Conservation (phyloP, 1,284 basidiomycete species). For the Phellopilus nigrolimitatus region DNA sequence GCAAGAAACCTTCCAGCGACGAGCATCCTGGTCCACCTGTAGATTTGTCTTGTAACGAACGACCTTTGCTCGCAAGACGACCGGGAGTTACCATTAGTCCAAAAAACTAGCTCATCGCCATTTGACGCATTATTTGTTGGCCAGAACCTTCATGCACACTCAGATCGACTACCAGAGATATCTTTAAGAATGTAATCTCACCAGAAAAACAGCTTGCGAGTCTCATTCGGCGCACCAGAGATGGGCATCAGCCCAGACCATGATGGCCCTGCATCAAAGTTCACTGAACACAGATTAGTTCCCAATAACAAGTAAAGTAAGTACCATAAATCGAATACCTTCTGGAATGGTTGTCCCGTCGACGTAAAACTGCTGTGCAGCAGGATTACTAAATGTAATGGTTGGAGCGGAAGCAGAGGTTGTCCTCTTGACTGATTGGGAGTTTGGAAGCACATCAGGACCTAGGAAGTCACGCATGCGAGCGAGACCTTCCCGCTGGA, state of each 20-base stretch:
- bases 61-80: background rate
- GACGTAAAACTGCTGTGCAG: constrained; percentile 31
- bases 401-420: constrained; percentile 22
- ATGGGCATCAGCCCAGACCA: constrained; percentile 40
- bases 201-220: constrained; percentile 45
- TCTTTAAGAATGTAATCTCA: constrained; percentile 17
- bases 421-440: constrained; percentile 19
- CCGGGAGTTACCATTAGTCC: constrained; percentile 30
- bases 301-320: background rate
- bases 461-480: constrained; percentile 41
- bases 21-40: constrained; percentile 45
- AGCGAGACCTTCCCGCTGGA: constrained; percentile 45
- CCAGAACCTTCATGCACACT: constrained; percentile 32
- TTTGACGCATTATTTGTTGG: constrained; percentile 44
- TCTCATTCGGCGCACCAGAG: constrained; percentile 32
- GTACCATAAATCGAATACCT: constrained; percentile 19
- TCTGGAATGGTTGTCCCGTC: constrained; percentile 32
- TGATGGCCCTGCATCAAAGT: constrained; percentile 37
- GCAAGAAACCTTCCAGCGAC: constrained; percentile 42
- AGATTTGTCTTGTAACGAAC: constrained; percentile 7
- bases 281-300: constrained; percentile 24
- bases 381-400: constrained; percentile 31
- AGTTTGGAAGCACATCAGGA: constrained; percentile 24
- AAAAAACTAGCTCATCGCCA: constrained; percentile 48
- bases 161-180: background rate